Evolutionary conservation across 345 rosid genomes (phyloP).

Genomic region (Nasturtium officinale): DNA sequence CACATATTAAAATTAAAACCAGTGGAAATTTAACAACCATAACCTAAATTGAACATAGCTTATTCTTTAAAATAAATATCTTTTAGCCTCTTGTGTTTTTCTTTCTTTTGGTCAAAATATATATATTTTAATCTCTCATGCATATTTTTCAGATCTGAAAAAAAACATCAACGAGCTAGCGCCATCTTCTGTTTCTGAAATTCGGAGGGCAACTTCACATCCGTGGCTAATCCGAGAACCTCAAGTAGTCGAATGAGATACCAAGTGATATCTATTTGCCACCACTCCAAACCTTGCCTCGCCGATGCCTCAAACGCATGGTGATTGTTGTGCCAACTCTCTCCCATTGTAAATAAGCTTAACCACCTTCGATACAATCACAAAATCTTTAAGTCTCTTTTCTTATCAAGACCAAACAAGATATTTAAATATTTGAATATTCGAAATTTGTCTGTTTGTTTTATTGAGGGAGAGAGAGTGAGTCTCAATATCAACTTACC

Average conservation of each 20-base stretch:
- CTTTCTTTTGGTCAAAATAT: too few species aligned
- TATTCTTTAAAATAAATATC: too few species aligned
- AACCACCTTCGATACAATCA: slow-evolving; percentile 64
- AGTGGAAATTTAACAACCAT: too few species aligned
- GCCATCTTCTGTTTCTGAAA: slow-evolving; percentile 60
- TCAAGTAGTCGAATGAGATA: slow-evolving; percentile 58
- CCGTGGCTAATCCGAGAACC: slow-evolving; percentile 65
- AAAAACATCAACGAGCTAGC: slow-evolving; percentile 12
- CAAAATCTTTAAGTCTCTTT: background rate
- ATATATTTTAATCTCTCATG: too few species aligned
- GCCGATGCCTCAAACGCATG: slow-evolving; percentile 85
- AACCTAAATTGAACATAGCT: too few species aligned
- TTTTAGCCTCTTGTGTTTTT: too few species aligned
- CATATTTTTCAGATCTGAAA: background rate
- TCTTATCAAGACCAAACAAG: too few species aligned
- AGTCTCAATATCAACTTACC: slow-evolving; percentile 44
- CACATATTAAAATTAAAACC: too few species aligned
- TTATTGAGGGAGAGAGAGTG: background rate
- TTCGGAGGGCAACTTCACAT: slow-evolving; percentile 67
- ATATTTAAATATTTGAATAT: too few species aligned
- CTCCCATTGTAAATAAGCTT: slow-evolving; percentile 76
- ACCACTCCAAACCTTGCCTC: slow-evolving; percentile 83
- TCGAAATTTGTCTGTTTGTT: too few species aligned
- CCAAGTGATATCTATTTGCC: slow-evolving; percentile 91
- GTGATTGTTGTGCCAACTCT: slow-evolving; percentile 94